phyloP scores from a whole-genome alignment of 345 rosid species.

The Jatropha curcas region DNA sequence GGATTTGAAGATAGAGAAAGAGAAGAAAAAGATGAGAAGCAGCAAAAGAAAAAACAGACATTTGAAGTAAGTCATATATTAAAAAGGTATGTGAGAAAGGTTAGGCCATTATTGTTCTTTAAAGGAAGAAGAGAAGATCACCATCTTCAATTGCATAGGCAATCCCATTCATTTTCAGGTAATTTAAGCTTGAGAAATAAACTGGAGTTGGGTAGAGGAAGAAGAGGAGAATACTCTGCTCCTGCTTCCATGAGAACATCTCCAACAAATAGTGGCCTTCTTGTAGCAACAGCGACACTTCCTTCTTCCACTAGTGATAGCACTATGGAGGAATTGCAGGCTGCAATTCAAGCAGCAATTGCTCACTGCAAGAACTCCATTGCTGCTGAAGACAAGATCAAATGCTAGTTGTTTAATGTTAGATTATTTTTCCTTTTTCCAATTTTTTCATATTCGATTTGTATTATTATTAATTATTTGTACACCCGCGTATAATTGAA shows the following conservation, averaged over 20 bases:
- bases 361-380: conserved; percentile 97
- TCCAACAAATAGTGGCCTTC: conserved; percentile 79
- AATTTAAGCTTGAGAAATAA: conserved; percentile 38
- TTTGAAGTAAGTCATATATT: conserved; percentile 61
- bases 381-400: conserved; percentile 33
- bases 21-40: conserved; percentile 45
- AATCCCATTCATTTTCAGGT: conserved; percentile 55
- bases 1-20: conserved; percentile 42
- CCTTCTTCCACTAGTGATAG: conserved; percentile 61
- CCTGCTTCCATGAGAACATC: conserved; percentile 91
- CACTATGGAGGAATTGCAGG: conserved; percentile 94
- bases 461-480: neutral
- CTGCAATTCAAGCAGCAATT: conserved; percentile 96
- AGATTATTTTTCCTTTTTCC: neutral
- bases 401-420: conserved; percentile 13
- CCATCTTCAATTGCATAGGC: conserved; percentile 34
- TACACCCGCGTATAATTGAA: conserved; percentile 14
- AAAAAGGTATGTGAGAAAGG: conserved; percentile 59
- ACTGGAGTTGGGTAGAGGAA: conserved; percentile 48
- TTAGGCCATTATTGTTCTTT: conserved; percentile 50
- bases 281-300: conserved; percentile 43
- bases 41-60: conserved; percentile 48
- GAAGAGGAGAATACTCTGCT: conserved; percentile 67
- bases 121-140: conserved; percentile 53
- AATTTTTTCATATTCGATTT: neutral